Percentiles rank a stretch among this genome's conserved stretches.
phyloP scores from a whole-genome alignment of 2,329 filamentous ascomycete species.

The Neurospora sp. region DNA sequence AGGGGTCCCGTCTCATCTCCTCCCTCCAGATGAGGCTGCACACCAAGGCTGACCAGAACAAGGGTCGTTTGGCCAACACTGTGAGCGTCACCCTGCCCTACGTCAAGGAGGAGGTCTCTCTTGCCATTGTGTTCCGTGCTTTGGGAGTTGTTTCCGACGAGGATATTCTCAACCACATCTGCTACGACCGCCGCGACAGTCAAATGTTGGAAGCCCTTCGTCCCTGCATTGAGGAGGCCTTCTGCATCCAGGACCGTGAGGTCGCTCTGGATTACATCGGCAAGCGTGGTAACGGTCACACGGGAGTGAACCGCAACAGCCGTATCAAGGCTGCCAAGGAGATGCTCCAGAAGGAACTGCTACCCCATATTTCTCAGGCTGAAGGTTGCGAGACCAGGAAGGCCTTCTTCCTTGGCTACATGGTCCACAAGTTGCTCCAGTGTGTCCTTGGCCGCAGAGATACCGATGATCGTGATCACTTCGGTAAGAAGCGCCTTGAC shows the following conservation, averaged over 20 bases:
- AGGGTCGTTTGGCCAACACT: slow-evolving; percentile 73
- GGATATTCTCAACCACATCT: slow-evolving; percentile 96
- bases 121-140: slow-evolving; percentile 91
- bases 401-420: slow-evolving; percentile 97
- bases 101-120: slow-evolving; percentile 85
- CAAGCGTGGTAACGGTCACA: slow-evolving; percentile 66
- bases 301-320: slow-evolving; percentile 69
- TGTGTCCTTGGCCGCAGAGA: slow-evolving; percentile 88
- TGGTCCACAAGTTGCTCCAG: slow-evolving; percentile 93
- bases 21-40: slow-evolving; percentile 86
- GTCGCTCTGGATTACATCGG: slow-evolving; percentile 92
- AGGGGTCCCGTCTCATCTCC: slow-evolving; percentile 88
- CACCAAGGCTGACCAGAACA: slow-evolving; percentile 70
- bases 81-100: slow-evolving; percentile 89
- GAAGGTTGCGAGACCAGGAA: slow-evolving; percentile 94
- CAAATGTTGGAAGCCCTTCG: slow-evolving; percentile 97
- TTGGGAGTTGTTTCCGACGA: slow-evolving; percentile 94
- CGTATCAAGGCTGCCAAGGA: slow-evolving; percentile 89
- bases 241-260: slow-evolving; percentile 90
- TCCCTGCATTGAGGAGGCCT: slow-evolving; percentile 93
- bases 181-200: slow-evolving; percentile 88
- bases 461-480: slow-evolving; percentile 95
- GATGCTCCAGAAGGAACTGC: slow-evolving; percentile 90
- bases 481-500: slow-evolving; percentile 96
- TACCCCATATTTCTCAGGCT: slow-evolving; percentile 91